Evolutionary conservation across 306 rosid species (phyloP).

Genomic region (Comarum palustre): DNA sequence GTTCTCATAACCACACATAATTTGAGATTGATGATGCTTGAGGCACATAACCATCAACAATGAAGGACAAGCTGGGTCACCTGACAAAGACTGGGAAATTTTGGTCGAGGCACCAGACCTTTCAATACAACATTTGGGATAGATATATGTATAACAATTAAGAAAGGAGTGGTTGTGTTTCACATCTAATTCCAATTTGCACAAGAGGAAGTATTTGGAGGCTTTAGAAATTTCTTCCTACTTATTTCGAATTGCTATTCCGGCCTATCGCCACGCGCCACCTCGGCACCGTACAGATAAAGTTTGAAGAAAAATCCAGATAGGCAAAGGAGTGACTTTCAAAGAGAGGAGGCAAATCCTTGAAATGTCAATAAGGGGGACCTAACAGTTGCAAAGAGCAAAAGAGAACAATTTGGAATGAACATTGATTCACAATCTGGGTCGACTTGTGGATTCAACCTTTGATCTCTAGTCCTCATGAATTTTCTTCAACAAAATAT

Average conservation of each 20-base stretch:
- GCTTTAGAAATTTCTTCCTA: background rate
- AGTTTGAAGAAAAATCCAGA: background rate
- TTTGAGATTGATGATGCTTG: background rate
- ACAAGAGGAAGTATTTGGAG: background rate
- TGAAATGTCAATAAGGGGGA: slow-evolving; percentile 1
- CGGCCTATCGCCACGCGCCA: background rate
- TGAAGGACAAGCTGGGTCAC: too few species aligned
- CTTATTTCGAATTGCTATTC: background rate
- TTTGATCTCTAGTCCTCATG: background rate
- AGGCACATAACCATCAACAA: background rate
- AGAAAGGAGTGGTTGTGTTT: background rate
- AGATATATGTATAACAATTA: background rate
- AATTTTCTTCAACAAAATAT: background rate
- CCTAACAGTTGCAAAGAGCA: background rate
- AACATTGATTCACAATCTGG: background rate
- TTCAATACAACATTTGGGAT: background rate
- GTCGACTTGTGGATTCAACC: background rate
- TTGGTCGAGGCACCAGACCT: background rate
- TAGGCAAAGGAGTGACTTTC: background rate
- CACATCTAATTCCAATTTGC: background rate
- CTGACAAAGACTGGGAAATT: background rate
- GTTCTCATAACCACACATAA: background rate
- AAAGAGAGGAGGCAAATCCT: background rate
- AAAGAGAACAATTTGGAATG: too few species aligned
- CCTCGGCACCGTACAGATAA: background rate